phyloP scores from a whole-genome alignment of 2,329 filamentous ascomycete species.

The Ophiocordyceps camponoti-leonardi region DNA sequence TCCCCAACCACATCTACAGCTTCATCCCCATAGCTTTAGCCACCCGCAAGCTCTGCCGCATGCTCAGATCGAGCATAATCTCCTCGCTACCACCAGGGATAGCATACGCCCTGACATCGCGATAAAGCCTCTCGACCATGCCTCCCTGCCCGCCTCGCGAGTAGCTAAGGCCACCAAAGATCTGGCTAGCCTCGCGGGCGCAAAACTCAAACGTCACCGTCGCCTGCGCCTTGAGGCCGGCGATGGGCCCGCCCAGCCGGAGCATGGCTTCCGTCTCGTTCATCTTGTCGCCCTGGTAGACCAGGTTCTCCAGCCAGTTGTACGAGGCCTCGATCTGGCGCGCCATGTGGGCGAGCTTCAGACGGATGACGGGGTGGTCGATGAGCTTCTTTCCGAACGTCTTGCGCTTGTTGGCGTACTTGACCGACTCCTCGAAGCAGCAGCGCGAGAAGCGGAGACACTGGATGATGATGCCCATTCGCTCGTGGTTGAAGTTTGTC shows the following conservation, averaged over 20 bases:
- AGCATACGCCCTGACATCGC: slow-evolving; percentile 89
- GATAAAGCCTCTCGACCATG: slow-evolving; percentile 87
- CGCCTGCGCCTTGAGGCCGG: slow-evolving; percentile 80
- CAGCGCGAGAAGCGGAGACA: slow-evolving; percentile 88
- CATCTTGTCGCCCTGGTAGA: slow-evolving; percentile 90
- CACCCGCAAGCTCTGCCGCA: slow-evolving; percentile 76
- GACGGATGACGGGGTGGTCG: slow-evolving; percentile 89
- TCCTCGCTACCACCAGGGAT: slow-evolving; percentile 93
- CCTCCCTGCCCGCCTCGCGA: slow-evolving; percentile 84
- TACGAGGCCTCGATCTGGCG: slow-evolving; percentile 95
- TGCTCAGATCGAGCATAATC: slow-evolving; percentile 96
- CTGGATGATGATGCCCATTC: slow-evolving; percentile 97
- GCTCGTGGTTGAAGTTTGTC: slow-evolving; percentile 99
- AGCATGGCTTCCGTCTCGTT: slow-evolving; percentile 90
- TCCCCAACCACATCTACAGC: too few species aligned
- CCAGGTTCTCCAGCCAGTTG: slow-evolving; percentile 88
- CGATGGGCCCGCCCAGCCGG: slow-evolving; percentile 85
- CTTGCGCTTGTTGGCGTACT: slow-evolving; percentile 91
- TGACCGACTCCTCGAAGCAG: slow-evolving; percentile 91
- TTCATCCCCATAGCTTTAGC: slow-evolving; percentile 93
- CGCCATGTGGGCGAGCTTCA: slow-evolving; percentile 97
- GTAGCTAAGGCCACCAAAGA: slow-evolving; percentile 90
- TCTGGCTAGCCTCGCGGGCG: slow-evolving; percentile 88
- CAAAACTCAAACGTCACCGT: slow-evolving; percentile 97
- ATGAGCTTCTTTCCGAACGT: slow-evolving; percentile 96